phyloP scores from a whole-genome alignment of 805 yeast genomes.

The Sugiyamaella marilandica region DNA sequence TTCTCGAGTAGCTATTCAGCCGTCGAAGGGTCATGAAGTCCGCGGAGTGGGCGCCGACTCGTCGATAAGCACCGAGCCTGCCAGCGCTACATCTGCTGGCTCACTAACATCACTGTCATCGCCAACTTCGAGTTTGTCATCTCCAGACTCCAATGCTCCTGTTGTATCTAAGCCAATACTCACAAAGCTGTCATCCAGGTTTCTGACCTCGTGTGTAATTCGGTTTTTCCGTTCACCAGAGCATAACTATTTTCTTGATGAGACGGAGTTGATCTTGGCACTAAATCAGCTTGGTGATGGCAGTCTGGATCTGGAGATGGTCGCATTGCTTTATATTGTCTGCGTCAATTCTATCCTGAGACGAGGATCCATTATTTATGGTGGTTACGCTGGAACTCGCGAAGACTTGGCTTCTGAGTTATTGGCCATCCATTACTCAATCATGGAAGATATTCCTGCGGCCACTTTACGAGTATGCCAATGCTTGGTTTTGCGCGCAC shows the following conservation, averaged over 20 bases:
- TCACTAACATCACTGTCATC: not conserved
- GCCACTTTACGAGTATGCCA: not conserved
- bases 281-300: not conserved
- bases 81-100: not conserved
- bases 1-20: not conserved
- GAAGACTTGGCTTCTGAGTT: not conserved
- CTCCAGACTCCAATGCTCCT: not conserved
- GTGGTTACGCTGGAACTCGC: not conserved
- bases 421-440: not conserved
- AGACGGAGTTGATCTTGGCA: not conserved
- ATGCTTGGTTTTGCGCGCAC: not conserved
- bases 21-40: no score
- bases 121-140: not conserved
- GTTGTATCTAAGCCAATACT: not conserved
- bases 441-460: not conserved
- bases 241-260: slow-evolving; percentile 4
- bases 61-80: not conserved
- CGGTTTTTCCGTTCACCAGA: slow-evolving; percentile 2
- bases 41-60: no score
- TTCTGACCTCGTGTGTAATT: slow-evolving; percentile 7
- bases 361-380: slow-evolving; percentile 1
- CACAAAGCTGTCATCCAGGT: slow-evolving; percentile 3
- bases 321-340: slow-evolving; percentile 4
- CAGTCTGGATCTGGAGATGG: not conserved
- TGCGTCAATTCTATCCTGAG: slow-evolving; percentile 6